Evolutionary conservation across 2,329 filamentous ascomycete genomes (phyloP).

Genomic region (Thielaviopsis musarum): DNA sequence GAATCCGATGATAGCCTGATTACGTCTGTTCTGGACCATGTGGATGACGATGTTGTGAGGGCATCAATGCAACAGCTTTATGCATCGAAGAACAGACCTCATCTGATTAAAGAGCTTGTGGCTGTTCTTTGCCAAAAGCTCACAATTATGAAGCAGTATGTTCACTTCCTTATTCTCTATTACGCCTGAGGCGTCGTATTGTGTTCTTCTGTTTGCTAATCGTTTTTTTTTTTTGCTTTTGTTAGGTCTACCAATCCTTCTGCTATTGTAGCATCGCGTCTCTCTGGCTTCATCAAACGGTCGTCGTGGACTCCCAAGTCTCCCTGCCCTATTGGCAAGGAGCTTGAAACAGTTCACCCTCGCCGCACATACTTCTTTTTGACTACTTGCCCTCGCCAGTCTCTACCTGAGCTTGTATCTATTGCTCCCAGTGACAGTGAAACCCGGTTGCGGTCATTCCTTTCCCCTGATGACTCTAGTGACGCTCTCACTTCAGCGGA

Average conservation of each 20-base stretch:
- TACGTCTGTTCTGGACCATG: slow-evolving; percentile 49
- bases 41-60: slow-evolving; percentile 91
- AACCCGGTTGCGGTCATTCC: slow-evolving; percentile 31
- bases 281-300: slow-evolving; percentile 80
- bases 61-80: slow-evolving; percentile 78
- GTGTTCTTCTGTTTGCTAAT: slow-evolving; percentile 1
- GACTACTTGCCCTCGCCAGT: slow-evolving; percentile 69
- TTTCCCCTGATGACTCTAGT: slow-evolving; percentile 72
- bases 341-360: slow-evolving; percentile 80
- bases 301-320: slow-evolving; percentile 59
- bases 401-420: slow-evolving; percentile 42
- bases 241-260: slow-evolving; percentile 83
- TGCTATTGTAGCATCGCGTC: slow-evolving; percentile 83
- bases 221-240: slow-evolving; percentile 11
- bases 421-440: background rate
- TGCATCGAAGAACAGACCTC: slow-evolving; percentile 78
- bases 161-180: slow-evolving; percentile 15
- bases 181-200: background rate
- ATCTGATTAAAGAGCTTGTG: slow-evolving; percentile 87
- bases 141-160: slow-evolving; percentile 81
- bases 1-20: slow-evolving; percentile 89
- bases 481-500: slow-evolving; percentile 32
- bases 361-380: slow-evolving; percentile 94
- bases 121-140: slow-evolving; percentile 60
- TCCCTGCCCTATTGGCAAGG: slow-evolving; percentile 81